These are phyloP conservation scores for Tuber calosporum DNA, from an alignment of 495 filamentous ascomycete genomes.

Conservation along the genomic window DNA sequence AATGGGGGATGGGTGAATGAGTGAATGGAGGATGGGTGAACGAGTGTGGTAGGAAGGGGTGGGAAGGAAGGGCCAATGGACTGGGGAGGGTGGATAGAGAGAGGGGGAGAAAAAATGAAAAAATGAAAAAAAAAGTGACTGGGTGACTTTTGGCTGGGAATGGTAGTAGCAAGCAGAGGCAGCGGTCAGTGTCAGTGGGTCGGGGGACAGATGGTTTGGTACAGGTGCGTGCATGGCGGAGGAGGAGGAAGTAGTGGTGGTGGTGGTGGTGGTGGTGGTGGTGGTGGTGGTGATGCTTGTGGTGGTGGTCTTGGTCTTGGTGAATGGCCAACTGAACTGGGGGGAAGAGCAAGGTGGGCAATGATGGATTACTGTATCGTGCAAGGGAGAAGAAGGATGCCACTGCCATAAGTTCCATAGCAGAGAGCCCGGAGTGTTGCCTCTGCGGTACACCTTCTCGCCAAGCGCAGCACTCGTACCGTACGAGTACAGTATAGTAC, in stretches of 20 bases:
- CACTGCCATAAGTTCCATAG: no score
- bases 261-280: background rate
- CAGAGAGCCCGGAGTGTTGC: no score
- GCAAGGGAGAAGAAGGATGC: no score
- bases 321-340: no score
- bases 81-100: background rate
- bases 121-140: background rate
- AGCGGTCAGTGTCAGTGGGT: slow-evolving; percentile 5
- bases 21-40: background rate
- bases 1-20: background rate
- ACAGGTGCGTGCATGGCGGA: background rate
- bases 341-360: no score
- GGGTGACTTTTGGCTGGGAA: background rate
- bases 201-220: background rate
- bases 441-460: no score
- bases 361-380: no score
- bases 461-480: no score
- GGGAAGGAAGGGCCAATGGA: background rate
- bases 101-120: background rate
- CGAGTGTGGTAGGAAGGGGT: background rate
- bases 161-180: background rate
- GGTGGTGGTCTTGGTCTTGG: no score
- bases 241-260: background rate
- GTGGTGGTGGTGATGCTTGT: background rate
- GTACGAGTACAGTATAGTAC: background rate